Evolutionary conservation across 768 basidiomycete genomes (phyloP).

Genomic region (Lactifluus subvellereus): DNA sequence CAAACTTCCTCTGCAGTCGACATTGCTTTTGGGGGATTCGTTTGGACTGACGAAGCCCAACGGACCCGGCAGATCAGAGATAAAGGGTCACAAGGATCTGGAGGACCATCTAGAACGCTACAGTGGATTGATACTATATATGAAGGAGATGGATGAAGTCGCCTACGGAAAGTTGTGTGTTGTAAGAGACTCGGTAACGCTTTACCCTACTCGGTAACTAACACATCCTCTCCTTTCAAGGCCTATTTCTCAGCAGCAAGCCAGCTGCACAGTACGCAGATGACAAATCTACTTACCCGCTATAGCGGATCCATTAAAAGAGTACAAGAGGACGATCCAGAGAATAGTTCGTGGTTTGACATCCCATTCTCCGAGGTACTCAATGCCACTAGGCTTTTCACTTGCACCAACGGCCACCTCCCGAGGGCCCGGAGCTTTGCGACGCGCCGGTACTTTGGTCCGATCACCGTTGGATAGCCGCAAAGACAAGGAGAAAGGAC

Average conservation of each 20-base stretch:
- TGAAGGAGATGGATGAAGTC: constrained; percentile 93
- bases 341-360: constrained; percentile 27
- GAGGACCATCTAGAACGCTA: constrained; percentile 85
- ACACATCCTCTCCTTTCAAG: constrained; percentile 36
- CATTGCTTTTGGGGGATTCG: constrained; percentile 58
- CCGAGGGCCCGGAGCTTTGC: constrained; percentile 55
- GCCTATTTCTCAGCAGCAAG: constrained; percentile 87
- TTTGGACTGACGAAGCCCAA: constrained; percentile 47
- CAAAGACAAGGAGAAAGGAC: constrained; percentile 48
- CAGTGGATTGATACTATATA: constrained; percentile 82
- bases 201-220: neutral
- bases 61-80: constrained; percentile 40
- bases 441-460: constrained; percentile 82
- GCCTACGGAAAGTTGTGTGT: constrained; percentile 87
- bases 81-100: constrained; percentile 63
- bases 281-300: constrained; percentile 61
- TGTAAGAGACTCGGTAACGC: constrained; percentile 41
- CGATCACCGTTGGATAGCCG: constrained; percentile 62
- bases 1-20: constrained; percentile 42
- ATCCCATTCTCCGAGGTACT: neutral
- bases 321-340: constrained; percentile 68
- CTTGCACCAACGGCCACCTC: constrained; percentile 35
- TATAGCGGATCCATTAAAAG: constrained; percentile 60
- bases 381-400: constrained; percentile 23
- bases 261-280: constrained; percentile 74